Conservation (phyloP, 805 yeast genomes). For the Sporopachydermia lactativora region DNA sequence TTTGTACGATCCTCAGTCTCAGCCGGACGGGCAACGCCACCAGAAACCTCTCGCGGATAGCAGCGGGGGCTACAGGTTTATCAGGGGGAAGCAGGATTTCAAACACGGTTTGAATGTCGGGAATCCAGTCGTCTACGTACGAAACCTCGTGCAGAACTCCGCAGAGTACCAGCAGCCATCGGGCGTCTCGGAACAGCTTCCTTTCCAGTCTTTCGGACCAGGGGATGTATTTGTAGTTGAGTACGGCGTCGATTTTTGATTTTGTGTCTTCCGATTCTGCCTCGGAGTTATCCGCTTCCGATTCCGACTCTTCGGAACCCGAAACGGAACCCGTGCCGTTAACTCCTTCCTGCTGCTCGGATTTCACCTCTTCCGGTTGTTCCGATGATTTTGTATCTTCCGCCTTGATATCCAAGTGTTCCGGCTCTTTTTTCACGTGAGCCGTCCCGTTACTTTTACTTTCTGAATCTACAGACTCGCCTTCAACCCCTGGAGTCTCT, state of each 20-base stretch:
- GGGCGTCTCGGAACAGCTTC: conserved; percentile 68
- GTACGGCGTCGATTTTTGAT: conserved; percentile 28
- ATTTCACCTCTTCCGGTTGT: conserved; percentile 11
- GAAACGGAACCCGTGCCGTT: conserved; percentile 11
- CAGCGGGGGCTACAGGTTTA: conserved; percentile 30
- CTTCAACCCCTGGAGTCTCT: conserved; percentile 13
- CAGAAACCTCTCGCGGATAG: conserved; percentile 43
- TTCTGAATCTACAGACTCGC: conserved; percentile 7
- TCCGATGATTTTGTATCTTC: conserved; percentile 7
- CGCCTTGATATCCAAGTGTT: conserved; percentile 8
- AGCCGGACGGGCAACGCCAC: conserved; percentile 33
- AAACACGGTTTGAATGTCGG: conserved; percentile 35
- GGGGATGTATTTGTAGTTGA: conserved; percentile 42
- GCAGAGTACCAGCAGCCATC: conserved; percentile 67
- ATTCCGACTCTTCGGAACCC: conserved; percentile 14
- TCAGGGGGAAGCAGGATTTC: conserved; percentile 40
- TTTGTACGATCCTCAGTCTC: conserved; percentile 42
- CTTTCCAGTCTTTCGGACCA: conserved; percentile 74
- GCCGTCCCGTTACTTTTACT: conserved; percentile 9
- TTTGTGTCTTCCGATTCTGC: conserved; percentile 7
- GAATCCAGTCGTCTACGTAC: conserved; percentile 38
- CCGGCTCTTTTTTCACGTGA: conserved; percentile 7
- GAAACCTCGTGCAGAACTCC: conserved; percentile 57
- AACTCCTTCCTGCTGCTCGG: conserved; percentile 15
- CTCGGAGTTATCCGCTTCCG: conserved; percentile 11